Percentiles rank a stretch among this genome's conserved stretches.
These are phyloP conservation scores for Mycosphaerella arachidis DNA, from an alignment of 2,329 filamentous ascomycete species.

Conservation along the genomic window DNA sequence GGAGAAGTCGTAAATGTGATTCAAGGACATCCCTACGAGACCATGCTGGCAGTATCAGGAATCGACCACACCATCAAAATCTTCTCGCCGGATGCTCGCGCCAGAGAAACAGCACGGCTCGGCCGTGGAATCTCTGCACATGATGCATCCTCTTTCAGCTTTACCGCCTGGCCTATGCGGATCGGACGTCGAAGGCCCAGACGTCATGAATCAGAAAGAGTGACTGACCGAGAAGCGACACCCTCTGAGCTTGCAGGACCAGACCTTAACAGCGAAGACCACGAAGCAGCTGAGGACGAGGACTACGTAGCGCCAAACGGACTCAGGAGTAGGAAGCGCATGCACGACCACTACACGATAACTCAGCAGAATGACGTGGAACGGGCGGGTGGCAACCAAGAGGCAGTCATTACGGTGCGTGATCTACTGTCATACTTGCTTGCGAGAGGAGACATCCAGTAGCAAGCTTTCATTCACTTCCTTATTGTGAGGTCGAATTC, in stretches of 20 bases:
- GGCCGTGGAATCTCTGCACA: slow-evolving; percentile 55
- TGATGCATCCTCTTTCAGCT: slow-evolving; percentile 42
- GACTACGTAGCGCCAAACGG: slow-evolving; percentile 41
- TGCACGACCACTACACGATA: slow-evolving; percentile 59
- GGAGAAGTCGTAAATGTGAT: slow-evolving; percentile 67
- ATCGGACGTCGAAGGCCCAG: slow-evolving; percentile 11
- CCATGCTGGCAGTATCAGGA: slow-evolving; percentile 60
- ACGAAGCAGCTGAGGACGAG: slow-evolving; percentile 33
- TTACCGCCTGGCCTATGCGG: slow-evolving; percentile 30
- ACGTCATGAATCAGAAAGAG: neutral
- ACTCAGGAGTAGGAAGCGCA: slow-evolving; percentile 53
- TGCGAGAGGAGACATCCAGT: neutral
- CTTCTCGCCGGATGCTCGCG: slow-evolving; percentile 57
- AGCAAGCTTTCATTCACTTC: neutral
- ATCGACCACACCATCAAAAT: slow-evolving; percentile 67
- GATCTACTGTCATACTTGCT: neutral
- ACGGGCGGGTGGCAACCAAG: slow-evolving; percentile 53
- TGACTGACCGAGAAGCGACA: slow-evolving; percentile 3
- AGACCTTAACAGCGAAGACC: slow-evolving; percentile 5
- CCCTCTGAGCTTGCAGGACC: slow-evolving; percentile 28
- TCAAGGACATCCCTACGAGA: slow-evolving; percentile 64
- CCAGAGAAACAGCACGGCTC: slow-evolving; percentile 53
- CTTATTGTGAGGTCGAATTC: neutral
- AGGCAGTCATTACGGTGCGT: slow-evolving; percentile 51
- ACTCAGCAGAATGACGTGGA: slow-evolving; percentile 59